phyloP scores from a whole-genome alignment of 768 basidiomycete genomes.

The Kwoniella bestiolae region DNA sequence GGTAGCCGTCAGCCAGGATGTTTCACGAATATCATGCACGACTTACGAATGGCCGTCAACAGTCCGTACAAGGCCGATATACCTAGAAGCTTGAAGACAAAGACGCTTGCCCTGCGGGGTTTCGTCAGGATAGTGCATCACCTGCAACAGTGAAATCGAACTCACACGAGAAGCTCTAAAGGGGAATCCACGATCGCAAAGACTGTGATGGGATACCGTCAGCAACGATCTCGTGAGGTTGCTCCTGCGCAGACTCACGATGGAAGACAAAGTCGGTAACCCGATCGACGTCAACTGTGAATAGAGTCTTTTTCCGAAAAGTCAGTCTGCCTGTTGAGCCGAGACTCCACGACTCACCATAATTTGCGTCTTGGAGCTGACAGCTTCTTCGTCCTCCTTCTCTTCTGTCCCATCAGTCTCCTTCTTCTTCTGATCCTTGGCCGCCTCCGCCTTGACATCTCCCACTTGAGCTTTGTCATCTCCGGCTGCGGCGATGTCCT shows the following conservation, averaged over 20 bases:
- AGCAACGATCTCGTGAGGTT: background rate
- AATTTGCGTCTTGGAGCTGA: constrained; percentile 71
- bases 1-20: background rate
- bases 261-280: constrained; percentile 72
- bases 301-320: constrained; percentile 77
- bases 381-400: constrained; percentile 61
- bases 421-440: constrained; percentile 53
- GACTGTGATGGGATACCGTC: constrained; percentile 3
- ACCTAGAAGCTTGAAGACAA: constrained; percentile 80
- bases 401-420: constrained; percentile 68
- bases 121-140: no score
- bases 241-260: constrained; percentile 39
- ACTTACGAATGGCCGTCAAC: constrained; percentile 68
- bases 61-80: constrained; percentile 63
- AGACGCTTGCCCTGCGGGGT: constrained; percentile 65
- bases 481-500: constrained; percentile 67
- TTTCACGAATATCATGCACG: background rate
- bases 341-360: constrained; percentile 66
- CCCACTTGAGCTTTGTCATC: constrained; percentile 25
- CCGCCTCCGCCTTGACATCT: constrained; percentile 27
- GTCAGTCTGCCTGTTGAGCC: no score
- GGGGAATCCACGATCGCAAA: constrained; percentile 51
- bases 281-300: constrained; percentile 92
- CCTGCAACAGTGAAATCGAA: background rate
- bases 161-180: constrained; percentile 63